Base-by-base conservation (phyloP, 2,329 filamentous ascomycete species). In the Talaromyces sp. region DNA sequence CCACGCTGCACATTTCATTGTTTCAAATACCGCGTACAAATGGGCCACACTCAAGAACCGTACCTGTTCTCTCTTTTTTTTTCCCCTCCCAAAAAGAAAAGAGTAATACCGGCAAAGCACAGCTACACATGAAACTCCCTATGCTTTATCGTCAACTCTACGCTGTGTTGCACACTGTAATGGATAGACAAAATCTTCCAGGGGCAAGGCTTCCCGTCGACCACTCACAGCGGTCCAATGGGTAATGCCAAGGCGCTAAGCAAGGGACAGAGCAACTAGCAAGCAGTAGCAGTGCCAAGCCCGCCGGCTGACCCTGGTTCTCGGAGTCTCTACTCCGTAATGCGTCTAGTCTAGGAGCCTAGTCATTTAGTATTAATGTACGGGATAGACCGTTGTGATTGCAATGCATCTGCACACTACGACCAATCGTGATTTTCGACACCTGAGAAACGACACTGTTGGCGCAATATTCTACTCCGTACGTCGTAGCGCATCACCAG, bases 271-370 rank as follows among this genome's bases (percentile, higher is more conserved):
- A n/a, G 14, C 3, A 22, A 52, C 60, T 52, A 41, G 39, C 37
- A 31, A 13, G 27, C 27, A 31, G 27, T 31, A 31, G 27, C 27
- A 7, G 27, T 35, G 47, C 60, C 60, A 62, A 62, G 60, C 60
- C 60, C 60, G 60, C 33, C 9, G 48, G 59, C 45, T 19, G 47
- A 62, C 61, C 62, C 62, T 64, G 62, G 54, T 64, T 43, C 43
- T 59, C 52, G 62, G 62, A 59, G 62, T 54, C 62, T 33, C 62
- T 64, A 31, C 27, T 31, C 27, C 27, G 27, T 31, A 63, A 47
- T 19, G 31, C 33, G 11, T 14, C 59, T 47, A 48, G n/a, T 33
- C 31, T 52, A 31, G 5, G 3, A 10, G 11, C 11, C 35, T 37
- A 11, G 9, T 37, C 35, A 3, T 37, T 37, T 13, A 37, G 27